Percentiles rank a stretch among this genome's conserved stretches.
Conservation (phyloP, 2,329 filamentous ascomycete genomes). For the Tympanopsis confertula region DNA sequence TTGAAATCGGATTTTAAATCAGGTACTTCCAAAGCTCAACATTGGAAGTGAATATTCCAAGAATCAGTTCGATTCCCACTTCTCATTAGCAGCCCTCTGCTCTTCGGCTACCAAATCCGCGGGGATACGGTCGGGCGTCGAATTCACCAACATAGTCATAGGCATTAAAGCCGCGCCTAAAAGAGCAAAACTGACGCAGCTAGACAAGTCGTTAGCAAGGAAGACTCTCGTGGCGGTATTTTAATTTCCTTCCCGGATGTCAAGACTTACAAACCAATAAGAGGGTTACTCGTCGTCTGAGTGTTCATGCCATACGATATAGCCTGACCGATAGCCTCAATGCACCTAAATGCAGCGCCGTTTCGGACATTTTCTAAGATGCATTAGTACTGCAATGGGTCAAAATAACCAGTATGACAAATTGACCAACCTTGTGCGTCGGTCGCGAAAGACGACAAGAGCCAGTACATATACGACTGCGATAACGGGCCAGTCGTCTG, state of each 20-base stretch:
- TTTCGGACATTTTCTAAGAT: constrained; percentile 24
- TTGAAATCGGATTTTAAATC: too few relatives aligned
- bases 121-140: constrained; percentile 24
- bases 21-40: too few relatives aligned
- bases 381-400: constrained; percentile 3
- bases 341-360: constrained; percentile 24
- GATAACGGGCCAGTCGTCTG: constrained; percentile 26
- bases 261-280: constrained; percentile 23
- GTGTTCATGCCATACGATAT: constrained; percentile 28
- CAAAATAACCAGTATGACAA: too few relatives aligned
- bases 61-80: too few relatives aligned
- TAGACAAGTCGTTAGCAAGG: constrained; percentile 6
- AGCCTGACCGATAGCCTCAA: constrained; percentile 26
- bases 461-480: constrained; percentile 31
- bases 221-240: too few relatives aligned
- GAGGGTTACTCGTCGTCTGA: constrained; percentile 19
- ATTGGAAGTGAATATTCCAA: too few relatives aligned
- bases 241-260: too few relatives aligned
- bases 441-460: constrained; percentile 27
- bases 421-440: constrained; percentile 23
- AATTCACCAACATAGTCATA: constrained; percentile 24
- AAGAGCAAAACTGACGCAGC: constrained; percentile 23
- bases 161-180: constrained; percentile 20
- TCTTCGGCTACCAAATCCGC: constrained; percentile 23
- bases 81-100: constrained; percentile 5